A percentile compares a stretch with the other conserved stretches of the same genome.
Conservation (phyloP, 108 stramenopile genomes). For the Pseudonitzschia delicatissima region DNA sequence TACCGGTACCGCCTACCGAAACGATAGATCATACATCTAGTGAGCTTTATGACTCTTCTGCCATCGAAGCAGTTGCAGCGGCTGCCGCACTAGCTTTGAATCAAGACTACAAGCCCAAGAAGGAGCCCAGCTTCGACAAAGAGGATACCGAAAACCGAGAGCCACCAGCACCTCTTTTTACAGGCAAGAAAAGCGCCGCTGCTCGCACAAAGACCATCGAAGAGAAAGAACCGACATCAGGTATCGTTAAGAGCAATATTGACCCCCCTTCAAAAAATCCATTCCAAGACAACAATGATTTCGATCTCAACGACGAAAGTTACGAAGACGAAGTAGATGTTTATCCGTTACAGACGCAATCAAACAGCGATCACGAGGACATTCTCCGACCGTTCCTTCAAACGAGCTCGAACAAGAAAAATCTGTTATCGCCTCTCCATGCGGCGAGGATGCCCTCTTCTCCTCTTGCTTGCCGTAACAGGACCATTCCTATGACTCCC, state of each 20-base stretch:
- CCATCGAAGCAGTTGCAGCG: background rate
- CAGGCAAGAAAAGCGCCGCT: background rate
- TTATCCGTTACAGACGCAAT: background rate
- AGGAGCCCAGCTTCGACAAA: background rate
- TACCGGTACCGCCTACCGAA: background rate
- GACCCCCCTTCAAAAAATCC: background rate
- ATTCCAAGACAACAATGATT: slow-evolving; percentile 5
- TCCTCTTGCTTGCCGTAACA: background rate
- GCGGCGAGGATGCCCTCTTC: background rate
- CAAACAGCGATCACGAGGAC: background rate
- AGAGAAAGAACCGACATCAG: background rate
- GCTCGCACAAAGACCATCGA: background rate
- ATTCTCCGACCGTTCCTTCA: background rate
- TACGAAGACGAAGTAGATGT: slow-evolving; percentile 1
- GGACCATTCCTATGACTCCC: background rate
- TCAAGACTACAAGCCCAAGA: background rate
- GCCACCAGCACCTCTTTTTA: background rate
- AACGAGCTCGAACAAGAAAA: background rate
- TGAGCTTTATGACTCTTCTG: background rate
- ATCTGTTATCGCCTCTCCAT: background rate
- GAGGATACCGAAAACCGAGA: background rate
- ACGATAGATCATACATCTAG: too few species aligned
- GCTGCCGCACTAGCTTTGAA: background rate
- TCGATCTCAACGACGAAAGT: background rate
- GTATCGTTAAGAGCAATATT: background rate